These are phyloP conservation scores for Sarocladiaceae sp. DNA, from an alignment of 2,329 filamentous ascomycete genomes.

Conservation along the genomic window DNA sequence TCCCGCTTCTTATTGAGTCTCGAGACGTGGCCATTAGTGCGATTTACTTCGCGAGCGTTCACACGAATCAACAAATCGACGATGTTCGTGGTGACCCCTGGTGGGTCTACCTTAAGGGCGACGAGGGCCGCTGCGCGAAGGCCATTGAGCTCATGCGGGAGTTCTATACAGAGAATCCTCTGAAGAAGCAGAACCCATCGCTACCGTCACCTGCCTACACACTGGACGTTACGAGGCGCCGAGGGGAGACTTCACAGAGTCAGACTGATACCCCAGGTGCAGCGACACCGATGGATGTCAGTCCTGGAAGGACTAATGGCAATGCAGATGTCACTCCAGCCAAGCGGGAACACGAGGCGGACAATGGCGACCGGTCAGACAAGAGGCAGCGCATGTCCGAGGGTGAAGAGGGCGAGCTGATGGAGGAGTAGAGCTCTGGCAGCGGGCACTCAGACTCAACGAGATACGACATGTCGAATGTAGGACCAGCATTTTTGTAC, in stretches of 20 bases:
- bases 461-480: too few relatives aligned
- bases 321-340: constrained; percentile 14
- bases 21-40: constrained; percentile 79
- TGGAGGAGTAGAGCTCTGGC: constrained; percentile 26
- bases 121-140: constrained; percentile 63
- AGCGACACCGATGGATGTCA: constrained; percentile 44
- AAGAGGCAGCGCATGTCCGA: constrained; percentile 43
- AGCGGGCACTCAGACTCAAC: too few relatives aligned
- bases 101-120: constrained; percentile 78
- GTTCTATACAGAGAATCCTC: constrained; percentile 62
- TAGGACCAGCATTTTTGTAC: too few relatives aligned
- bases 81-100: constrained; percentile 74
- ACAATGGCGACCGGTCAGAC: constrained; percentile 31
- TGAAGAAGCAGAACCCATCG: constrained; percentile 52
- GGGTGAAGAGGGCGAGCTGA: constrained; percentile 45
- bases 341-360: constrained; percentile 36
- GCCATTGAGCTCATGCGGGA: constrained; percentile 74
- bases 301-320: constrained; percentile 40
- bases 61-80: constrained; percentile 70
- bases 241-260: constrained; percentile 37
- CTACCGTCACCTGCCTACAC: constrained; percentile 51
- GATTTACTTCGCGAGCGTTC: constrained; percentile 80
- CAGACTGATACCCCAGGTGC: constrained; percentile 34
- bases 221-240: constrained; percentile 51
- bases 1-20: constrained; percentile 77